phyloP scores from a whole-genome alignment of 2,329 filamentous ascomycete species.

The Fusarium sp. region DNA sequence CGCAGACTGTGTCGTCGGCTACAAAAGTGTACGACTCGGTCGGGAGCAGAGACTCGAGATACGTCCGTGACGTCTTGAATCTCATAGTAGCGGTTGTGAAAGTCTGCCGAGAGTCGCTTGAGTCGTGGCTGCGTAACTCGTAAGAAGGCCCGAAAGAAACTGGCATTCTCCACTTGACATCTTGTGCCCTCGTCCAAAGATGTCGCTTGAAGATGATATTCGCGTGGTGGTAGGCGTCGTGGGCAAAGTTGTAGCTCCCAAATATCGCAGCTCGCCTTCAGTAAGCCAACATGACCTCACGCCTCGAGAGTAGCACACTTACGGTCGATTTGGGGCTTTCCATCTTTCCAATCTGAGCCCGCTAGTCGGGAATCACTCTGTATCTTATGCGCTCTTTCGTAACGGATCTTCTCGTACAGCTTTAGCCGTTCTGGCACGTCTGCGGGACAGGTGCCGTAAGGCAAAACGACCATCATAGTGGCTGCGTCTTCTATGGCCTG shows the following conservation, averaged over 20 bases:
- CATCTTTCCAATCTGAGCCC: slow-evolving; percentile 46
- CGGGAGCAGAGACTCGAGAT: slow-evolving; percentile 51
- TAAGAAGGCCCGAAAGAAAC: slow-evolving; percentile 40
- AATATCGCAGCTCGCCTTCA: slow-evolving; percentile 22
- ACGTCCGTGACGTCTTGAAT: slow-evolving; percentile 59
- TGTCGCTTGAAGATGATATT: slow-evolving; percentile 21
- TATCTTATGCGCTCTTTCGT: slow-evolving; percentile 63
- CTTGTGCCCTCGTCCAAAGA: slow-evolving; percentile 28
- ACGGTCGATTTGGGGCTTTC: slow-evolving; percentile 29
- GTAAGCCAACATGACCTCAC: background rate
- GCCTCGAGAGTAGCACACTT: background rate
- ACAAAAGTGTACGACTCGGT: slow-evolving; percentile 59
- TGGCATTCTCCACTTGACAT: slow-evolving; percentile 36
- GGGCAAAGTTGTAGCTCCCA: slow-evolving; percentile 32
- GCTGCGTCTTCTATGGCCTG: slow-evolving; percentile 74
- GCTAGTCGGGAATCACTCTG: slow-evolving; percentile 64
- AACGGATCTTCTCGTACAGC: slow-evolving; percentile 66
- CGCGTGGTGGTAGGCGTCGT: slow-evolving; percentile 37
- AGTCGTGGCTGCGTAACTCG: slow-evolving; percentile 25
- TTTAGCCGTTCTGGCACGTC: slow-evolving; percentile 64
- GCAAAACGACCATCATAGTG: slow-evolving; percentile 64
- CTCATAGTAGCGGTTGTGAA: slow-evolving; percentile 54
- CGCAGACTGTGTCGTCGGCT: slow-evolving; percentile 56
- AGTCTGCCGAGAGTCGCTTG: slow-evolving; percentile 5
- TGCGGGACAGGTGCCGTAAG: slow-evolving; percentile 50